Percentiles rank a stretch among this genome's conserved stretches.
These are phyloP conservation scores for Lactarius tabidus DNA, from an alignment of 768 basidiomycete genomes.

Conservation along the genomic window DNA sequence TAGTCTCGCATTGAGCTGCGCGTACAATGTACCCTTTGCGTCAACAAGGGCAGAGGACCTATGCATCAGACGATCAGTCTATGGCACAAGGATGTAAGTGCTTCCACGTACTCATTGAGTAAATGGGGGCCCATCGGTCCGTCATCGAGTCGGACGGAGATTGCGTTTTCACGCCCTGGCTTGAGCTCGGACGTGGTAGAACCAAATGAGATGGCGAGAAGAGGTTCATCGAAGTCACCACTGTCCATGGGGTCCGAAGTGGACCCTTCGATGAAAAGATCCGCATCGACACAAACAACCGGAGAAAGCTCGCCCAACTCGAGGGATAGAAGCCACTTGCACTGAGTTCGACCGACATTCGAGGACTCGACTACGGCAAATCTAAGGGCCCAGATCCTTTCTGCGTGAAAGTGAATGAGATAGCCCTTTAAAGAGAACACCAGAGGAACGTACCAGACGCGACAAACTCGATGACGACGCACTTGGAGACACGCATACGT, in stretches of 20 bases:
- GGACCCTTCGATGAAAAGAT: slow-evolving; percentile 4
- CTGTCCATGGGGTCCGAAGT: neutral
- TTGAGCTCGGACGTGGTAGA: neutral
- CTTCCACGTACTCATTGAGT: slow-evolving; percentile 47
- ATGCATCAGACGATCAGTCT: neutral
- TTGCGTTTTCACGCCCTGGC: slow-evolving; percentile 3
- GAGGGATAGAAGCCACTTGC: slow-evolving; percentile 48
- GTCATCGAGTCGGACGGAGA: slow-evolving; percentile 10
- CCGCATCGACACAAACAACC: slow-evolving; percentile 27
- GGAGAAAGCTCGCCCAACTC: slow-evolving; percentile 57
- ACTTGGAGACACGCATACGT: slow-evolving; percentile 58
- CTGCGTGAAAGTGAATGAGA: slow-evolving; percentile 30
- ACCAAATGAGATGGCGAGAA: neutral
- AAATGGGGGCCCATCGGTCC: slow-evolving; percentile 35
- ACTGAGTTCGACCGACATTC: slow-evolving; percentile 21
- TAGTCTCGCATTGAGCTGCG: slow-evolving; percentile 28
- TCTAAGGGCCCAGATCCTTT: slow-evolving; percentile 53
- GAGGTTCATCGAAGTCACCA: neutral
- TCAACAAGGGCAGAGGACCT: slow-evolving; percentile 31
- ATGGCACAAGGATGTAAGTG: neutral
- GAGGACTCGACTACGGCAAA: slow-evolving; percentile 33
- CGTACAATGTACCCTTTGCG: slow-evolving; percentile 26
- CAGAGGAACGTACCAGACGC: slow-evolving; percentile 42
- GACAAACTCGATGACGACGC: slow-evolving; percentile 60
- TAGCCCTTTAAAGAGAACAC: neutral